Evolutionary conservation across 495 filamentous ascomycete genomes (phyloP).

Genomic region (Daldinia caldariorum): DNA sequence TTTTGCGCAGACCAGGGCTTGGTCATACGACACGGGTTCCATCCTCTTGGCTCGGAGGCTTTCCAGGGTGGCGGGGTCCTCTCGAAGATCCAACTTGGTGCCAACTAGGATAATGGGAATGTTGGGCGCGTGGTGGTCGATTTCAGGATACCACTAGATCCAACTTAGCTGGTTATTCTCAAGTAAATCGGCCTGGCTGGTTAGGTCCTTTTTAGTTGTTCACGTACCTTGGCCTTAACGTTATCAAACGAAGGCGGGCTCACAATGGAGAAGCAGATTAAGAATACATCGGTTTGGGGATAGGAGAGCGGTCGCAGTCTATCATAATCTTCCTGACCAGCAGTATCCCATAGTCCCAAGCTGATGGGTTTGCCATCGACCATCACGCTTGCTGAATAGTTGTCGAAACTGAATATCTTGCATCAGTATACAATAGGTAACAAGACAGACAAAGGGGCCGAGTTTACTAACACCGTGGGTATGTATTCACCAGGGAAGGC

Average conservation of each 20-base stretch:
- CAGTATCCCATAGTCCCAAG: conserved; percentile 97
- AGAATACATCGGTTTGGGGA: conserved; percentile 96
- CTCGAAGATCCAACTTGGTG: conserved; percentile 95
- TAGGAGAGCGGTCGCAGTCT: conserved; percentile 94
- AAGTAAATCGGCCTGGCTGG: neutral
- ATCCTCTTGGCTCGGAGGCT: conserved; percentile 84
- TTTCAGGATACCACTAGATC: conserved; percentile 91
- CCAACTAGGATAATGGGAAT: conserved; percentile 98
- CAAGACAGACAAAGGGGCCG: conserved; percentile 10
- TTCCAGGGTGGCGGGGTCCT: conserved; percentile 83
- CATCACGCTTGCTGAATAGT: conserved; percentile 98
- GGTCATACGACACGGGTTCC: conserved; percentile 90
- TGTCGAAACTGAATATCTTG: conserved; percentile 82
- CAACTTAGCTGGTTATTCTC: conserved; percentile 20
- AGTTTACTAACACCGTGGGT: conserved; percentile 86
- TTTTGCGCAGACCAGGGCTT: conserved; percentile 83
- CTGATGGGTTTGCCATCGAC: conserved; percentile 98
- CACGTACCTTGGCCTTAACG: conserved; percentile 88
- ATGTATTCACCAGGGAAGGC: conserved; percentile 99
- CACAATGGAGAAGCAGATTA: conserved; percentile 98
- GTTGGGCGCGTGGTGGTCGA: conserved; percentile 93
- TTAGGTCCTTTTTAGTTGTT: neutral
- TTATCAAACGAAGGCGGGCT: conserved; percentile 98
- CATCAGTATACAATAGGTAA: conserved; percentile 46
- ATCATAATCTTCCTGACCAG: conserved; percentile 98